phyloP scores from a whole-genome alignment of 1,284 basidiomycete genomes.

The Fomitopsis pinicola region DNA sequence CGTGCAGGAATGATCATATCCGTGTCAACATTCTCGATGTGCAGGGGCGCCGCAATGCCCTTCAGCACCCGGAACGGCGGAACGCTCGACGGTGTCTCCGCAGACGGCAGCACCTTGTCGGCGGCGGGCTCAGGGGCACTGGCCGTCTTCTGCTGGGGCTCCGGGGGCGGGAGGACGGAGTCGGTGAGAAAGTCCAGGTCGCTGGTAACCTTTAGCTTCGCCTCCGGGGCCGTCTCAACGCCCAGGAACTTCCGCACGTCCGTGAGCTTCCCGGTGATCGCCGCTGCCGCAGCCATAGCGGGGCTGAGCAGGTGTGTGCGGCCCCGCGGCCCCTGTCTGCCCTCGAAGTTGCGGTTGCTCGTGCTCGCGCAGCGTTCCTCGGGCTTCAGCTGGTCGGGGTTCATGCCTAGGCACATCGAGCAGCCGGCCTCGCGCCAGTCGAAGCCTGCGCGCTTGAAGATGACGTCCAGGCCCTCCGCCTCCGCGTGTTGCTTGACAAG shows the following conservation, averaged over 20 bases:
- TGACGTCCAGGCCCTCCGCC: slow-evolving; percentile 84
- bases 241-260: slow-evolving; percentile 85
- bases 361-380: slow-evolving; percentile 94
- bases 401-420: slow-evolving; percentile 99
- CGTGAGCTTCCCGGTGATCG: slow-evolving; percentile 83
- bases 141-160: slow-evolving; percentile 38
- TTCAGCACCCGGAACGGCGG: slow-evolving; percentile 79
- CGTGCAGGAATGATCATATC: slow-evolving; percentile 98
- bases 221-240: slow-evolving; percentile 38
- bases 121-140: slow-evolving; percentile 28
- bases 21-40: slow-evolving; percentile 92
- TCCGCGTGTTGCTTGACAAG: slow-evolving; percentile 94
- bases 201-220: slow-evolving; percentile 65
- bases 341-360: slow-evolving; percentile 97
- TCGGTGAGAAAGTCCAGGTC: slow-evolving; percentile 77
- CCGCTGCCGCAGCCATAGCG: slow-evolving; percentile 95
- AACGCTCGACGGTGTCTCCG: slow-evolving; percentile 57
- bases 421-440: slow-evolving; percentile 98
- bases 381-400: slow-evolving; percentile 89
- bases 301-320: slow-evolving; percentile 92
- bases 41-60: slow-evolving; percentile 86
- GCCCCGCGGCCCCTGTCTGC: slow-evolving; percentile 88
- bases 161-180: slow-evolving; percentile 64
- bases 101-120: slow-evolving; percentile 39
- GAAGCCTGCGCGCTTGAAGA: slow-evolving; percentile 94